phyloP scores from a whole-genome alignment of 805 yeast species.

The Metschnikowia chrysomelidarum region DNA sequence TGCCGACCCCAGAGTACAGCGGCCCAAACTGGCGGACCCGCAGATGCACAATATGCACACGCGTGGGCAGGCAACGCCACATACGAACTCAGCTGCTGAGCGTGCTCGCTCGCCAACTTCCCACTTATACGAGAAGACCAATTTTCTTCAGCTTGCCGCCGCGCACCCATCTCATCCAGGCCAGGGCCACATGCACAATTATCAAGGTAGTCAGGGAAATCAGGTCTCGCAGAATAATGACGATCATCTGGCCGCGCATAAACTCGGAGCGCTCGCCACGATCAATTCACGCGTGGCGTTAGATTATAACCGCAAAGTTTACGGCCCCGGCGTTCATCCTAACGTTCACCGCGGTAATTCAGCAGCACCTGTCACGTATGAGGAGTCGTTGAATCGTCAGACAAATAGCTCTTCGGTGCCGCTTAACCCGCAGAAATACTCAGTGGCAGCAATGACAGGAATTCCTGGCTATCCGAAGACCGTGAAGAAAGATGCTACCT shows the following conservation, averaged over 20 bases:
- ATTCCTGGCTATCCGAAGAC: not conserved
- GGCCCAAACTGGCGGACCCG: constrained; percentile 24
- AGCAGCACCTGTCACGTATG: constrained; percentile 18
- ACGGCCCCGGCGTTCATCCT: constrained; percentile 2
- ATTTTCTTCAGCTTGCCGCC: constrained; percentile 37
- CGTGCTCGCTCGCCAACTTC: constrained; percentile 40
- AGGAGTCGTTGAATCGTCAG: constrained; percentile 37
- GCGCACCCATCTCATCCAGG: constrained; percentile 17
- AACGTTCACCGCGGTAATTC: constrained; percentile 7
- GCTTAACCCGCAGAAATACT: constrained; percentile 20
- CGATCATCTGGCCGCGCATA: constrained; percentile 45
- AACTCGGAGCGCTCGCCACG: constrained; percentile 65
- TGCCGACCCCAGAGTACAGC: constrained; percentile 18
- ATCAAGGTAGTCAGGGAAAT: not conserved
- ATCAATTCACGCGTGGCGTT: constrained; percentile 55
- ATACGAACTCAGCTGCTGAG: constrained; percentile 21
- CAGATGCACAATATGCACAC: constrained; percentile 14
- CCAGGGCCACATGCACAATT: not conserved
- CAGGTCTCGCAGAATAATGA: constrained; percentile 1
- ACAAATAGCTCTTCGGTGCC: constrained; percentile 40
- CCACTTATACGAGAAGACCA: constrained; percentile 44
- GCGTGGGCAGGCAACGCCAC: constrained; percentile 1
- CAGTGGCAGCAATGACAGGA: constrained; percentile 7
- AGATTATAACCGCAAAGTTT: constrained; percentile 37
- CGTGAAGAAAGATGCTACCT: constrained; percentile 7